Evolutionary conservation across 2,329 filamentous ascomycete species (phyloP), one percentile per base, ranked within the genome.

Genomic region (Juglanconis sp.): DNA sequence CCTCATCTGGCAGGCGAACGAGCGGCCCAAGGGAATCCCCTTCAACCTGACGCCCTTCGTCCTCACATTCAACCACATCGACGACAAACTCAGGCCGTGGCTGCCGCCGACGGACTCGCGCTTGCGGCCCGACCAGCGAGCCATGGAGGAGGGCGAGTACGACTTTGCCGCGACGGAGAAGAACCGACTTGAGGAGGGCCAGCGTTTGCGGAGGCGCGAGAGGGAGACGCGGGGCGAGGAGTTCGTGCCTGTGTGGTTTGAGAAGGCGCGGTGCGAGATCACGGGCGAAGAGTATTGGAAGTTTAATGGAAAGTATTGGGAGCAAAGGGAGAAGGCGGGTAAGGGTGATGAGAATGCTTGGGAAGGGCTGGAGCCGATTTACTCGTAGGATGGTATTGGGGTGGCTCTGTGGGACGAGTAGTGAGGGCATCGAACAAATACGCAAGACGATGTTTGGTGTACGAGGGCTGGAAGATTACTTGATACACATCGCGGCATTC

Each of bases 91-190:
- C 17, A 79, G 77, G 55, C 85, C 88, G 4, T 86, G 89, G 76
- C 78, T 99, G 15, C 90, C 95, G 42, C 95, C 95, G 0, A 99
- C 95, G 0, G 95, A 99, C 73, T 96, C 94, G 1, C 84, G 95
- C n/a, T 80, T 96, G 36, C 84, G 95, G 35, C 94, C 95, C 0
- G 95, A 99, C 74, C 95, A 99, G 77, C 84, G 95, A 10, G 95
- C 95, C 2, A 99, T 99, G 95, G 95, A 99, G 73, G 93, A 98
- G 63, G 95, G 94, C n/a, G 86, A 93, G 74, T 99, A 99, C 71
- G 94, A 98, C 69, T 82, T 95, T 62, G 95, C 95, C 1, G 95
- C 94, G 0, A 85, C 84, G 5, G 95, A 99, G 79, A 99, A 99
- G 84, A 95, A 94, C 70, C 83, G 95, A 1, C 85, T 99, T 0